Base-by-base conservation (phyloP, 306 rosid genomes). In the Sicyos edulis region DNA sequence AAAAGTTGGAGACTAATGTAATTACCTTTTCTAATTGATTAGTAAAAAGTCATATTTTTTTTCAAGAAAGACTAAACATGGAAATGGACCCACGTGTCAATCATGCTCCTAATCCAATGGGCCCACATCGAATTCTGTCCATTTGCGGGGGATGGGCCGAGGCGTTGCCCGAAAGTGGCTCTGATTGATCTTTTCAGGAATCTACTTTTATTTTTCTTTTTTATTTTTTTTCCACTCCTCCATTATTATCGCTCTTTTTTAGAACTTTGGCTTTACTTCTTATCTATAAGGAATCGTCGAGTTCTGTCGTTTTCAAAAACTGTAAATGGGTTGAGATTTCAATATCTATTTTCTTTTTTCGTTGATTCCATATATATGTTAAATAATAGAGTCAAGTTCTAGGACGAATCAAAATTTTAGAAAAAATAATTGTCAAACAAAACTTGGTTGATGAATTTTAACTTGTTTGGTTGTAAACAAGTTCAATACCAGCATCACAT, bases 51-150 rank as follows among this genome's bases (percentile, higher is more conserved):
- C n/a, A n/a, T n/a, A n/a, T n/a, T n/a, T n/a, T n/a, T n/a, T n/a
- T n/a, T n/a, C n/a, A n/a, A n/a, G n/a, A 10, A 6, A 21, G 34
- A 57, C 26, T 6, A 24, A 54, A 54, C 59, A 54, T 54, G 9
- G 0, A 17, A 54, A 57, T 57, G 63, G 63, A n/a, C 63, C 63
- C 63, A 57, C 16, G 2, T 47, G 63, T 57, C 63, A 57, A 57
- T 55, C 26, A 54, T 54, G 13, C 26, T 12, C 24, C 42, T 56
- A 53, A 56, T 22, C 15, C 3, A 57, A 22, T 57, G 63, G 63
- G 63, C 63, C 63, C 63, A 20, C 37, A 8, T 6, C 11, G 63
- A 57, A 57, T 57, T 9, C 14, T 57, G 53, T 64, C 69, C 69
- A 37, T 62, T 37, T 62, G 44, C 22, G 19, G 69, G 40, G 69